Evolutionary conservation across 257 asterid species (phyloP), one percentile per base, ranked within the genome.

Genomic region (Striga asiatica): DNA sequence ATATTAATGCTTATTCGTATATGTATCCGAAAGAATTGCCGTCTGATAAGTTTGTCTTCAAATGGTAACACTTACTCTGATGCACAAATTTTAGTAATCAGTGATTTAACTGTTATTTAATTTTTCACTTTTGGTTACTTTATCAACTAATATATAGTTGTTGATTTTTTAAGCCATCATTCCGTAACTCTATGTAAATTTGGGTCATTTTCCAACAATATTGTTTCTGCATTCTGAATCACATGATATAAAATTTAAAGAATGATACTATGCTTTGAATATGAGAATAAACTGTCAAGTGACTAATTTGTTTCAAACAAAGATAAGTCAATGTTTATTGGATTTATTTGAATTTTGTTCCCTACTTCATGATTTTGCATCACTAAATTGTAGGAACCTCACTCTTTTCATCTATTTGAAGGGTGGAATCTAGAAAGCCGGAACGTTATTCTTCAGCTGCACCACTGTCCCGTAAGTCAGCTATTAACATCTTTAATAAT

Each of bases 361-460:
- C 64, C 55, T 47, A 58, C 64, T 76, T 81, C 77, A 68, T 81
- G 16, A 66, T 59, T 61, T 55, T 68, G 76, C 54, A 69, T 68
- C 77, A 41, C 61, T 74, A 75, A 72, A 75, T 73, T 81, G 82
- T 81, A 81, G 83, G 94, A 87, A 64, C 85, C 96, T 91, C 72
- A 84, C 89, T 68, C 76, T 81, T 81, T 87, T 84, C 77, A 69
- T 87, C 80, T 91, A 74, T 87, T 82, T 87, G 89, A 87, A 91
- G 98, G 98, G 98, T 72, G 82, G 98, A 91, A 79, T 86, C 98
- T 65, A 83, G 98, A 81, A 86, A 86, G 63, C 78, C 98, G 34
- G 98, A 91, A 84, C 95, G 98, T 25, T 87, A 91, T 82, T 91
- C 98, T 46, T 91, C 98, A 35, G 98, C 98, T 75, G 95, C 98